These are phyloP conservation scores for Kazachstania taianensis DNA, from an alignment of 805 yeast genomes.

Conservation along the genomic window DNA sequence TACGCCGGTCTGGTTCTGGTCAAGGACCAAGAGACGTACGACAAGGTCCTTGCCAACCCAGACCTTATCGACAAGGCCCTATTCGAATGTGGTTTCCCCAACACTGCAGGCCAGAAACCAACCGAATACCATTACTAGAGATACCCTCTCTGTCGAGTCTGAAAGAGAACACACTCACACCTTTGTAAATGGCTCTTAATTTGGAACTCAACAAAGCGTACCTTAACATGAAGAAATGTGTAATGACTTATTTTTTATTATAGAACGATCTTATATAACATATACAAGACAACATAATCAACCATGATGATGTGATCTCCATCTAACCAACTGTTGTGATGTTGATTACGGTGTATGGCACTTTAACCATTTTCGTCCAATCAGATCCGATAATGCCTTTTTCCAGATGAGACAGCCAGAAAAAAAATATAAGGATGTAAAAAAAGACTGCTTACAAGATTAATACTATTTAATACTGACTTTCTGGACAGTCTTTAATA, in stretches of 20 bases:
- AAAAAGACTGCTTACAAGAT: no score
- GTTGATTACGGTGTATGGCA: no score
- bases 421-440: no score
- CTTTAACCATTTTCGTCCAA: no score
- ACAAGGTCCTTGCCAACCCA: slow-evolving; percentile 39
- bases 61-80: slow-evolving; percentile 40
- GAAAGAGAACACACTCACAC: no score
- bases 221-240: not conserved
- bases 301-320: no score
- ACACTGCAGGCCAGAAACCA: slow-evolving; percentile 44
- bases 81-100: slow-evolving; percentile 56
- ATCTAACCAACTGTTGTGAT: no score
- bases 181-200: not conserved
- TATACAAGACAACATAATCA: no score
- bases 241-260: not conserved
- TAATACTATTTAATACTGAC: no score
- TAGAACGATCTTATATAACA: not conserved
- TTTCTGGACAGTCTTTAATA: no score
- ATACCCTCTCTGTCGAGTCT: not conserved
- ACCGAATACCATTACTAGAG: slow-evolving; percentile 53
- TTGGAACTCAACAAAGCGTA: not conserved
- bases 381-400: no score
- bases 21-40: slow-evolving; percentile 48
- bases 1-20: slow-evolving; percentile 70
- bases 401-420: no score